Conservation (phyloP, 78 protist genomes). For the Tieghemostelium lacteum region DNA sequence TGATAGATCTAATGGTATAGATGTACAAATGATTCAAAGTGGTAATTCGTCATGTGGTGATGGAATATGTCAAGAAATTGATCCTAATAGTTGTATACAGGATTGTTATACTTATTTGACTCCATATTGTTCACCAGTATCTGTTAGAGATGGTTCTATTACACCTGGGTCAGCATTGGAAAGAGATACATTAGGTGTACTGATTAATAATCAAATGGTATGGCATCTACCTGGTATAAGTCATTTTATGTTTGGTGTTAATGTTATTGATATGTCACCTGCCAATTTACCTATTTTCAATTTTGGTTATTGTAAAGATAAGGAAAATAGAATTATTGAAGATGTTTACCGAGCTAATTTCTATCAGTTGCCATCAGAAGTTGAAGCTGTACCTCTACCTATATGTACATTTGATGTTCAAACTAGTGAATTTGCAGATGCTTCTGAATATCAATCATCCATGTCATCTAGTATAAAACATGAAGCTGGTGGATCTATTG, state of each 20-base stretch:
- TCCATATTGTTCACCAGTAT: background rate
- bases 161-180: background rate
- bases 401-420: background rate
- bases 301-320: background rate
- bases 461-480: too few relatives aligned
- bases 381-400: background rate
- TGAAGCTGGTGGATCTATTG: too few relatives aligned
- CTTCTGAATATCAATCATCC: too few relatives aligned
- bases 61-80: slow-evolving; percentile 31
- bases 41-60: too few relatives aligned
- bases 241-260: background rate
- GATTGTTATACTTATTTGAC: background rate
- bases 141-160: background rate
- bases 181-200: background rate
- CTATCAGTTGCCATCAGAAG: background rate
- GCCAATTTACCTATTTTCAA: background rate
- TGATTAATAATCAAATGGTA: background rate
- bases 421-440: background rate
- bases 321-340: background rate
- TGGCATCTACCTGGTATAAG: background rate
- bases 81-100: background rate
- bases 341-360: background rate
- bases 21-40: too few relatives aligned
- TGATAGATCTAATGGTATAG: too few relatives aligned
- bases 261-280: background rate